Base-by-base conservation (phyloP, 805 yeast species). In the Tetrapisispora phaffii region DNA sequence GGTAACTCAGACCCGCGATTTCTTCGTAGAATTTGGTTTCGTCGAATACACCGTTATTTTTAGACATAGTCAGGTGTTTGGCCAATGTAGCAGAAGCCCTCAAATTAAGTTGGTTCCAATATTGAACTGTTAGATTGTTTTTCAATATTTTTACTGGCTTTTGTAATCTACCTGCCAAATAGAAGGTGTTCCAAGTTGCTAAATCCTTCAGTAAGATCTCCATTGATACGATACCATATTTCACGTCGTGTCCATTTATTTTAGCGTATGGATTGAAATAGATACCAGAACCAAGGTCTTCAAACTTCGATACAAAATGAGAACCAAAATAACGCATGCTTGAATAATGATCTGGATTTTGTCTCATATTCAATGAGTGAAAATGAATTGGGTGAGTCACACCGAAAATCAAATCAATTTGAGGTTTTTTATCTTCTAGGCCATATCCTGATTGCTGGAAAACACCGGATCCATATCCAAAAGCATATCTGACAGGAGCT, bases 401-500 rank as follows among this genome's bases (percentile, higher is more conserved):
- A 1, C 85, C 87, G 55, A 84, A 79, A 12, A 90, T 83, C 63
- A 93, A 65, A 61, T 93, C 98, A 12, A 86, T 76, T 62, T 93
- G 97, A 0, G 88, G 82, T 31, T 73, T 72, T 12, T 62, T 58
- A 10, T 59, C 52, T 3, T 58, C 45, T 7, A 53, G 52, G 2
- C 52, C 54, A 50, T 75, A 72, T n/a, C 68, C 64, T 4, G 79
- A 81, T 61, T 90, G 98, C 32, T 77, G 73, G 56, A 93, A 85
- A 1, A 93, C 96, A 4, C 96, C 96, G 7, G 95, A 84, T 2
- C 98, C 98, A 63, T 90, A 90, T 0, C 97, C 98, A 65, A 90
- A 85, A 1, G 96, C 81, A 55, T 77, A 84, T 44, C 78, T 69
- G 13, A 87, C 75, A 0, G 93, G 89, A 1, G 90, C 82, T 35